phyloP scores from a whole-genome alignment of 441 rosid genomes.

The Populus hybrid region DNA sequence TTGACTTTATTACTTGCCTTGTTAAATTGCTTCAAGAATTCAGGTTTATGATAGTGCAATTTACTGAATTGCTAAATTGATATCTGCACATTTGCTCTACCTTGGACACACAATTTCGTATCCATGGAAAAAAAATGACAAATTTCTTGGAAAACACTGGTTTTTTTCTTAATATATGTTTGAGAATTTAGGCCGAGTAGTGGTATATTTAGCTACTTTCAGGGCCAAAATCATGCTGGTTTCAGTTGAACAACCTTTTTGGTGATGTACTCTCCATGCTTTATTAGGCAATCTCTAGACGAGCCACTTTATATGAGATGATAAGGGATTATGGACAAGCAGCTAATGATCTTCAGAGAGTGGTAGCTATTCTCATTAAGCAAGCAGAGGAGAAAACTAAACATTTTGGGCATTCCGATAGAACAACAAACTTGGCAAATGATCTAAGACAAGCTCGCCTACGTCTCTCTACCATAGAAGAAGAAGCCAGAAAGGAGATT shows the following conservation, averaged over 20 bases:
- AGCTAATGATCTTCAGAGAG: constrained; percentile 67
- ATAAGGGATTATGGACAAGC: constrained; percentile 89
- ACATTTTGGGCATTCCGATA: constrained; percentile 46
- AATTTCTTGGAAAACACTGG: background rate
- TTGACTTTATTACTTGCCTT: background rate
- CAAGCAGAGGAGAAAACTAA: constrained; percentile 57
- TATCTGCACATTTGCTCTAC: background rate
- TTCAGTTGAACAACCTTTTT: constrained; percentile 3
- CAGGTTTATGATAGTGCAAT: background rate
- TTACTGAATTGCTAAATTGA: background rate
- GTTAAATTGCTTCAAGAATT: background rate
- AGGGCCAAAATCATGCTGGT: background rate
- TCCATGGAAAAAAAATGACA: background rate
- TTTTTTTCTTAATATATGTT: background rate
- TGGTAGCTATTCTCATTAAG: constrained; percentile 50
- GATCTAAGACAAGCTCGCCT: constrained; percentile 70
- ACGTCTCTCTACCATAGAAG: constrained; percentile 64
- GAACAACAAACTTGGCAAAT: constrained; percentile 41
- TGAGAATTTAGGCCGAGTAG: background rate
- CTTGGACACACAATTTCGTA: background rate
- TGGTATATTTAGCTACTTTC: background rate
- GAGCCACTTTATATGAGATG: constrained; percentile 81
- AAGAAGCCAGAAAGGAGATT: constrained; percentile 67
- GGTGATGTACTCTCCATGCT: constrained; percentile 8
- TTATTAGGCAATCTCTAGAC: constrained; percentile 83